Base-by-base conservation (phyloP, 179 eudicot genomes). In the Dionaea muscipula region DNA sequence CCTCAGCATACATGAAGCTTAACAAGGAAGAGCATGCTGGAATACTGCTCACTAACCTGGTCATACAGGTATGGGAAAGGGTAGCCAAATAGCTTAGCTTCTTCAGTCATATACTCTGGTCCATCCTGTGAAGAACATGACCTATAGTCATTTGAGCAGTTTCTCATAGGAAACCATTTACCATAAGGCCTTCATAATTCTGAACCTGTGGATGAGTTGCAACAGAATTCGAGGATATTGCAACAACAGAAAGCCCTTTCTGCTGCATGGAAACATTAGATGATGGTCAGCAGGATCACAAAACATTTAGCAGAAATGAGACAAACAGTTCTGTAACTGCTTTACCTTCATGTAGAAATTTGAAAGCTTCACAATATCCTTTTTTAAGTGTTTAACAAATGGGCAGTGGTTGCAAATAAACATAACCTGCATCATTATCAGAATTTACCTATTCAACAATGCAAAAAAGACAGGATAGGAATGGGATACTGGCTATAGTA, bases 401-500 rank as follows among this genome's bases (percentile, higher is more conserved):
- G 98, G 96, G 60, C 96, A 91, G 48, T 91, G 98, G 66, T 91
- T 87, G 94, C 98, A 91, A 20, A 87, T 84, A 68, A 91, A 91
- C 94, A 91, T 91, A 48, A 91, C 98, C 89, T 87, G 75, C 73
- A 73, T 14, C 60, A 69, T 56, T 55, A 64, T 50, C 21, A 10
- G 31, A 38, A 2, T 17, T 33, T 14, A 33, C 47, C 1, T 26
- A 60, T 37, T 49, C 2, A 11, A 5, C 7, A 12, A 41, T 39
- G 22, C 57, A n/a, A 26, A 9, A 1, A 43, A 24, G 44, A 40
- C 23, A 51, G 16, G 47, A 27, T n/a, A 21, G 20, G 10, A 6
- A 28, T 1, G 12, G 51, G 26, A 9, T 21, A 7, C 35, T 31
- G 35, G 10, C 35, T 31, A 31, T 4, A 31, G 35, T 31, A 3